A percentile compares a stretch with the other conserved stretches of the same genome.
These are phyloP conservation scores for Takashimella tepidaria DNA, from an alignment of 1,284 basidiomycete species.

Conservation along the genomic window DNA sequence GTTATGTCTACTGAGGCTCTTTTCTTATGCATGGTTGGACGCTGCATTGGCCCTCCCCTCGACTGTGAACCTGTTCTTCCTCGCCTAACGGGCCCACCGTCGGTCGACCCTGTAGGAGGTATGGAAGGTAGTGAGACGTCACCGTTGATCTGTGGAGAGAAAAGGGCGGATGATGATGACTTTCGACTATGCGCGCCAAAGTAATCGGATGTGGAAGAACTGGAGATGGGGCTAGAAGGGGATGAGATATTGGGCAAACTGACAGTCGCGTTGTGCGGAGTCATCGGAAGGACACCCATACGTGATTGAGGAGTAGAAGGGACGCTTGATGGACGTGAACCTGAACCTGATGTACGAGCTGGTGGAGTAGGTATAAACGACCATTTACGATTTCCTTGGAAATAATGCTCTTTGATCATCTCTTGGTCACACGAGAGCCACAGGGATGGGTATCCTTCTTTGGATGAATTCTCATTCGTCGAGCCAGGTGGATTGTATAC, in stretches of 20 bases:
- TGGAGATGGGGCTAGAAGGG: constrained; percentile 36
- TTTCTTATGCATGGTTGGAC: constrained; percentile 32
- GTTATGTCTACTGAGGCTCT: constrained; percentile 26
- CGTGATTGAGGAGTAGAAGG: constrained; percentile 39
- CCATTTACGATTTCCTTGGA: constrained; percentile 33
- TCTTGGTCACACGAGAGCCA: constrained; percentile 44
- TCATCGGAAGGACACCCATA: constrained; percentile 44
- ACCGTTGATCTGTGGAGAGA: constrained; percentile 26
- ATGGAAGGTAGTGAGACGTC: constrained; percentile 24
- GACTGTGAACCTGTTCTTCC: constrained; percentile 33
- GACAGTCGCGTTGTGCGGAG: constrained; percentile 32
- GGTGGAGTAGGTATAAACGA: constrained; percentile 14
- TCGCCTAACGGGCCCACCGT: constrained; percentile 39
- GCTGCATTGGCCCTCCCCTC: constrained; percentile 24
- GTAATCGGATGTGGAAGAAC: constrained; percentile 35
- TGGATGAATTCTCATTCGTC: neutral
- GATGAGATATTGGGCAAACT: constrained; percentile 29
- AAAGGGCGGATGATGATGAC: constrained; percentile 33
- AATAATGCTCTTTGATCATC: constrained; percentile 26
- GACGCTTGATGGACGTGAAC: constrained; percentile 27
- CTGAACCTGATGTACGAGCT: constrained; percentile 3
- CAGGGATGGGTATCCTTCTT: constrained; percentile 21
- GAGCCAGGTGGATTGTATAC: constrained; percentile 58
- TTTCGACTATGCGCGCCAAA: constrained; percentile 37
- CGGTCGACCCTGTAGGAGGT: constrained; percentile 16